Evolutionary conservation across 768 basidiomycete species (phyloP).

Genomic region (Myochromella boudieri): DNA sequence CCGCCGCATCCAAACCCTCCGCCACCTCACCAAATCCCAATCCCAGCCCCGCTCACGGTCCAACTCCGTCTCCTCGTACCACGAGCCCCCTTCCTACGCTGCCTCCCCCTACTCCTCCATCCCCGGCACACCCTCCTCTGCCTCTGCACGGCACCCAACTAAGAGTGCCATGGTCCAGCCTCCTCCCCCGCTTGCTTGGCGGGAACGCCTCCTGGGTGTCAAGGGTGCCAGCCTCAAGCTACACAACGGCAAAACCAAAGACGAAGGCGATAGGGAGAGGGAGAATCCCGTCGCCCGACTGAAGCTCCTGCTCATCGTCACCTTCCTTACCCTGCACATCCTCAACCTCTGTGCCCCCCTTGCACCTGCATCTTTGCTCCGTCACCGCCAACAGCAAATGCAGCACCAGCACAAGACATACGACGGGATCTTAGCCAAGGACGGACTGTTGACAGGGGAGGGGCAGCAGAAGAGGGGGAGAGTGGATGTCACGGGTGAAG

Average conservation of each 20-base stretch:
- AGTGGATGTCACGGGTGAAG: slow-evolving; percentile 70
- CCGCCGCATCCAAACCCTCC: slow-evolving; percentile 65
- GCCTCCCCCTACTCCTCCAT: slow-evolving; percentile 23
- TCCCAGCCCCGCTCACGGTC: slow-evolving; percentile 32
- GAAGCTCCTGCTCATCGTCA: slow-evolving; percentile 87
- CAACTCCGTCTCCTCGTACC: slow-evolving; percentile 29
- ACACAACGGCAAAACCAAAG: slow-evolving; percentile 14
- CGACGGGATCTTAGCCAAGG: slow-evolving; percentile 47
- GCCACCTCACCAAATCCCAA: slow-evolving; percentile 31
- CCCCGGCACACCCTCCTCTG: slow-evolving; percentile 17
- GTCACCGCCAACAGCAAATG: slow-evolving; percentile 46
- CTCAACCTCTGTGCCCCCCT: slow-evolving; percentile 93
- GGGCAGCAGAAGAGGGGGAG: slow-evolving; percentile 34
- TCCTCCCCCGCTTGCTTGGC: slow-evolving; percentile 17
- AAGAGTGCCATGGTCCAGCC: slow-evolving; percentile 20
- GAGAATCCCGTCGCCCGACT: slow-evolving; percentile 85
- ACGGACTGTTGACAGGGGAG: slow-evolving; percentile 17
- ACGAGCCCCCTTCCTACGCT: slow-evolving; percentile 26
- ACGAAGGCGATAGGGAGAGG: slow-evolving; percentile 37
- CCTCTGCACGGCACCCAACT: slow-evolving; percentile 27
- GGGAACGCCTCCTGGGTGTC: slow-evolving; percentile 38
- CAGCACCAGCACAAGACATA: slow-evolving; percentile 61
- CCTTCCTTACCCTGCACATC: slow-evolving; percentile 89
- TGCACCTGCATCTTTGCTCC: slow-evolving; percentile 37
- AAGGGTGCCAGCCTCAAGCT: no score